phyloP scores from a whole-genome alignment of 2,329 filamentous ascomycete species.

The Lasiodiplodia sp. region DNA sequence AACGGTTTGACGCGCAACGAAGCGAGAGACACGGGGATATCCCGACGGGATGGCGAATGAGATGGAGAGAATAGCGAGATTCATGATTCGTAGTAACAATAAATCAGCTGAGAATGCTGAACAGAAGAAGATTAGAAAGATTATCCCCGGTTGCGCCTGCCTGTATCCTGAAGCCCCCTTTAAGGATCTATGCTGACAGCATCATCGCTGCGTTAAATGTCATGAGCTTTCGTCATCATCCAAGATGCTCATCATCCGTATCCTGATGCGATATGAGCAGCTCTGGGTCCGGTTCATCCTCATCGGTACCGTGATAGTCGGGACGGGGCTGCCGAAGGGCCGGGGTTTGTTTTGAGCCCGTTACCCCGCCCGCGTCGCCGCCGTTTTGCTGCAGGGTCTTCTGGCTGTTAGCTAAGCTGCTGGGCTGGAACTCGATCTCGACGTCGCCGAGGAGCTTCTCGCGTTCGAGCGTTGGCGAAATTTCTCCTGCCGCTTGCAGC shows the following conservation, averaged over 20 bases:
- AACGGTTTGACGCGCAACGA: neutral
- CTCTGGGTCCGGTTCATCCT: slow-evolving; percentile 57
- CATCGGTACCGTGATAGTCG: slow-evolving; percentile 49
- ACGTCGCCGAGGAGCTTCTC: slow-evolving; percentile 28
- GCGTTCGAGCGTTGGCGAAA: slow-evolving; percentile 32
- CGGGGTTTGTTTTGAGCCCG: slow-evolving; percentile 17
- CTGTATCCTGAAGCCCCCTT: neutral
- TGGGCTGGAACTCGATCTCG: slow-evolving; percentile 28
- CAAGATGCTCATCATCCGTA: slow-evolving; percentile 42
- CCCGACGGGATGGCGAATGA: neutral
- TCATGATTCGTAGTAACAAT: slow-evolving; percentile 10
- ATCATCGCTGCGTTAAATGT: slow-evolving; percentile 31
- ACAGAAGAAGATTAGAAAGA: neutral
- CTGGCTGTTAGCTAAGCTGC: slow-evolving; percentile 28
- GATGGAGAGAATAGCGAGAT: neutral
- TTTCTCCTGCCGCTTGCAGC: slow-evolving; percentile 37
- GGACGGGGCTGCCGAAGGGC: slow-evolving; percentile 28
- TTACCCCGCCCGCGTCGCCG: slow-evolving; percentile 11
- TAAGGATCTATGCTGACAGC: neutral
- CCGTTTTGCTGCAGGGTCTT: slow-evolving; percentile 28
- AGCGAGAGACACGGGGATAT: neutral
- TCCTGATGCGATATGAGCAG: slow-evolving; percentile 57
- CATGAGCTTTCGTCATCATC: neutral
- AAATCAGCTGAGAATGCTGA: neutral
- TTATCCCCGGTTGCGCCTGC: neutral